phyloP scores from a whole-genome alignment of 805 yeast species.

The Huiozyma naganishii region DNA sequence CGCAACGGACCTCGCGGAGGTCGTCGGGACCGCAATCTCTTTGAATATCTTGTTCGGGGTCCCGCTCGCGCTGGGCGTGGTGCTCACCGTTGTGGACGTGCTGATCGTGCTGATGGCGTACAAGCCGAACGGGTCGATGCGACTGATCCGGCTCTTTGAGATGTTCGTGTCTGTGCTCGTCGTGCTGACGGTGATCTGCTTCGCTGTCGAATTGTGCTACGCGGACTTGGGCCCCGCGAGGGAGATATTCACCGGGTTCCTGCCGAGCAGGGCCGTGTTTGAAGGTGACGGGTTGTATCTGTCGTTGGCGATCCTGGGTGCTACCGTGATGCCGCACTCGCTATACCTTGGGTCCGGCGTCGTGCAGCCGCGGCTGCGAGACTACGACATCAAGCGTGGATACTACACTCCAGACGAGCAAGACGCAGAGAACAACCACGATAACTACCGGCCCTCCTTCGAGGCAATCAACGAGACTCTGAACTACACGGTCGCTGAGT shows the following conservation, averaged over 20 bases:
- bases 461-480: conserved; percentile 75
- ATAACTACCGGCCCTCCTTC: conserved; percentile 61
- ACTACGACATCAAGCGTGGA: conserved; percentile 63
- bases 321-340: conserved; percentile 94
- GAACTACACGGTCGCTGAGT: conserved; percentile 72
- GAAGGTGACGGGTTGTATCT: conserved; percentile 59
- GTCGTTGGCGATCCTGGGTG: conserved; percentile 80
- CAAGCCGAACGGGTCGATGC: conserved; percentile 72
- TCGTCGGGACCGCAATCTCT: conserved; percentile 94
- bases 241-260: conserved; percentile 60
- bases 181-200: conserved; percentile 74
- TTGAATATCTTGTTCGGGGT: conserved; percentile 70
- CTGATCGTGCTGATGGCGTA: conserved; percentile 79
- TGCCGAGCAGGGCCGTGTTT: conserved; percentile 41
- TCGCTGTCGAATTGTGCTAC: conserved; percentile 63
- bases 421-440: conserved; percentile 30
- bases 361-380: conserved; percentile 75
- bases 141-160: conserved; percentile 70
- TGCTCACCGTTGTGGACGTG: conserved; percentile 79
- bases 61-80: conserved; percentile 76
- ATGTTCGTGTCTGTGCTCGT: conserved; percentile 70
- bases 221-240: conserved; percentile 46
- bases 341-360: conserved; percentile 80
- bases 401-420: conserved; percentile 34
- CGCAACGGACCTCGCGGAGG: conserved; percentile 95